Evolutionary conservation across 345 rosid genomes (phyloP).

Genomic region (Arabidopsis suecica): DNA sequence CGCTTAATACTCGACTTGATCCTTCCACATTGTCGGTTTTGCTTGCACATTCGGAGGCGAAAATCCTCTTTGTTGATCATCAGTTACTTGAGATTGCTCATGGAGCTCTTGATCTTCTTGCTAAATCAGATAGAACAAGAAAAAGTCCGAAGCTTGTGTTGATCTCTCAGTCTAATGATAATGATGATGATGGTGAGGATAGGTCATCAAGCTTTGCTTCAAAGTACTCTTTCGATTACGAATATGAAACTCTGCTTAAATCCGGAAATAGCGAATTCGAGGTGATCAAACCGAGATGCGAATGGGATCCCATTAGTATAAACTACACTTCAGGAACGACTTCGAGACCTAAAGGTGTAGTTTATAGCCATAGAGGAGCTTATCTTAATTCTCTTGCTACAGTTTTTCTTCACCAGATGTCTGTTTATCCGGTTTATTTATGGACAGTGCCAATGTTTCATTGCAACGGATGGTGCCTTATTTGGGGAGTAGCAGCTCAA

Average conservation of each 20-base stretch:
- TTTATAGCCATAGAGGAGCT: conserved; percentile 86
- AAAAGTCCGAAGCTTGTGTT: conserved; percentile 54
- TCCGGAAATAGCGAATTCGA: conserved; percentile 56
- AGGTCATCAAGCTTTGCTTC: conserved; percentile 12
- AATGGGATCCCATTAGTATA: conserved; percentile 83
- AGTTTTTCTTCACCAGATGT: conserved; percentile 58
- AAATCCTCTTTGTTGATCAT: conserved; percentile 63
- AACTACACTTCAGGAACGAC: conserved; percentile 94
- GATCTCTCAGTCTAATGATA: conserved; percentile 49
- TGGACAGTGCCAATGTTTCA: conserved; percentile 99
- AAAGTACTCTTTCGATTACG: conserved; percentile 36
- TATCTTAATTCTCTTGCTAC: conserved; percentile 77
- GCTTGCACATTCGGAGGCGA: conserved; percentile 63
- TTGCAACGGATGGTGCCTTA: conserved; percentile 89
- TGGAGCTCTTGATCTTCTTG: conserved; percentile 58
- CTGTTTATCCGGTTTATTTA: conserved; percentile 67
- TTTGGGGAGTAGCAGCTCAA: conserved; percentile 86
- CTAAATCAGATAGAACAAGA: conserved; percentile 37
- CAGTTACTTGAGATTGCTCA: conserved; percentile 61
- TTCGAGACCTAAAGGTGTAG: conserved; percentile 85
- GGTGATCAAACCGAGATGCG: conserved; percentile 52
- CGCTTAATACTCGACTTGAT: conserved; percentile 71
- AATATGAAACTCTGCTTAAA: conserved; percentile 61
- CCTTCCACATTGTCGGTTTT: conserved; percentile 58
- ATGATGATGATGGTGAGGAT: conserved; percentile 6